These are phyloP conservation scores for Trichoderma oligosporum DNA, from an alignment of 2,329 filamentous ascomycete genomes.

Conservation along the genomic window DNA sequence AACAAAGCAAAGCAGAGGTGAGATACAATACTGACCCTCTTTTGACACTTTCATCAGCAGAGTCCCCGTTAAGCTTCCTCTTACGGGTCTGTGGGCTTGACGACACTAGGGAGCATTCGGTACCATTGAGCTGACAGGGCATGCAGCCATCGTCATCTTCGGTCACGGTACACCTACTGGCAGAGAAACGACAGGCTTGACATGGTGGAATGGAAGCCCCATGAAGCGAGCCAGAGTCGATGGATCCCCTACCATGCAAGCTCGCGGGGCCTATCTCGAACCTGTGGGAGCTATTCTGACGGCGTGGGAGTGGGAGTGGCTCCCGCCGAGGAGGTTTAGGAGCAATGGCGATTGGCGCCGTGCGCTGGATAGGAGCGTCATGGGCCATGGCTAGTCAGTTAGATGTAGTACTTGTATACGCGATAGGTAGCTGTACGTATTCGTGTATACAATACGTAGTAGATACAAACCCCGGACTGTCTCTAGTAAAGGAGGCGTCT, in stretches of 20 bases:
- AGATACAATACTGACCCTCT: constrained; percentile 58
- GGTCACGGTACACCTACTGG: constrained; percentile 69
- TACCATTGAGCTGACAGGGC: constrained; percentile 71
- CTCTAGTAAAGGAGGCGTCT: neutral
- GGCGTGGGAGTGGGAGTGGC: constrained; percentile 41
- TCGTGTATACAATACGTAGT: neutral
- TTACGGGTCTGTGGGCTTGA: constrained; percentile 71
- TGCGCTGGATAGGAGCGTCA: constrained; percentile 53
- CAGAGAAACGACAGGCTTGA: constrained; percentile 70
- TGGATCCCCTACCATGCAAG: constrained; percentile 50
- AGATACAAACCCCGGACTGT: neutral
- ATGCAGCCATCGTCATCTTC: constrained; percentile 74
- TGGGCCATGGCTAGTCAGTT: constrained; percentile 42
- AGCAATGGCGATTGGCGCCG: constrained; percentile 63
- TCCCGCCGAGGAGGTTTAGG: constrained; percentile 51
- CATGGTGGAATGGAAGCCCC: constrained; percentile 53
- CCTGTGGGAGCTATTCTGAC: constrained; percentile 45
- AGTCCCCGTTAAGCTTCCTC: constrained; percentile 68
- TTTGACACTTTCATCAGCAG: constrained; percentile 60
- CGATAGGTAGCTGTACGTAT: neutral
- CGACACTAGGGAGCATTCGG: constrained; percentile 74
- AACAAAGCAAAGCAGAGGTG: neutral
- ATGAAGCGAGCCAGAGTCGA: constrained; percentile 44
- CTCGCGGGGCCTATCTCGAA: constrained; percentile 49
- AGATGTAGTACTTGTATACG: neutral